Percentiles rank a stretch among this genome's conserved stretches.
These are phyloP conservation scores for Mesotaenium endlicherianum DNA, from an alignment of 139 green algal genomes.

Conservation along the genomic window DNA sequence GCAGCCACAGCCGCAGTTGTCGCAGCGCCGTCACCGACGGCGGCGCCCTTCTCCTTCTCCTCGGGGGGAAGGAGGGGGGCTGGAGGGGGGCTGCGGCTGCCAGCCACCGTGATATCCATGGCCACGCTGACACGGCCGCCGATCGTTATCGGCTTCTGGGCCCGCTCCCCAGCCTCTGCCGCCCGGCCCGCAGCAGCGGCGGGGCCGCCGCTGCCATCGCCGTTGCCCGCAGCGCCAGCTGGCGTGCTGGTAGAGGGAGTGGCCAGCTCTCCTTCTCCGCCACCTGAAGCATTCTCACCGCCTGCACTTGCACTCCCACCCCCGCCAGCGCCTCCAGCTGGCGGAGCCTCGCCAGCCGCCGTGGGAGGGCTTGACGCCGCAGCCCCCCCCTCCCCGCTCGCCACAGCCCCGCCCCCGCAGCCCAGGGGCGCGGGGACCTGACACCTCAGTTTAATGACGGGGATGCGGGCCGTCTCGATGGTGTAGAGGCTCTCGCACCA, in stretches of 20 bases:
- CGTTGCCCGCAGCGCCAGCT: background rate
- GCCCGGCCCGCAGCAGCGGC: background rate
- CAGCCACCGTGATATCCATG: background rate
- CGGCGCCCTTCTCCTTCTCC: background rate
- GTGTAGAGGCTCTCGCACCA: slow-evolving; percentile 37
- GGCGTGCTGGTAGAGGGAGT: too few species aligned
- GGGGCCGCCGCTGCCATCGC: background rate
- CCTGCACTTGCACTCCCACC: background rate
- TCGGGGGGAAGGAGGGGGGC: background rate
- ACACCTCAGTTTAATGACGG: slow-evolving; percentile 41
- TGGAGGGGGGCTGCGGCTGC: background rate
- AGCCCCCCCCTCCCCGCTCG: background rate
- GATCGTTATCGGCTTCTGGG: background rate
- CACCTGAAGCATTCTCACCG: background rate
- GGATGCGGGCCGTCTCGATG: slow-evolving; percentile 43
- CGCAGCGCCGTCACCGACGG: too few species aligned
- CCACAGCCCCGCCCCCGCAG: background rate
- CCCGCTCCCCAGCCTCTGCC: background rate
- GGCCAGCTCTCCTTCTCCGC: too few species aligned
- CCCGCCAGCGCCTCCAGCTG: background rate
- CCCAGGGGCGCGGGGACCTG: background rate
- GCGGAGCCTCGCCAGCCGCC: background rate
- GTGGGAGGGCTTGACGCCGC: background rate
- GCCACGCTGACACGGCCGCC: too few species aligned
- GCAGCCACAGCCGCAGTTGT: background rate